Percentiles rank a stretch among this genome's conserved stretches.
These are phyloP conservation scores for Emmonsiellopsis sp. DNA, from an alignment of 2,329 filamentous ascomycete species.

Conservation along the genomic window DNA sequence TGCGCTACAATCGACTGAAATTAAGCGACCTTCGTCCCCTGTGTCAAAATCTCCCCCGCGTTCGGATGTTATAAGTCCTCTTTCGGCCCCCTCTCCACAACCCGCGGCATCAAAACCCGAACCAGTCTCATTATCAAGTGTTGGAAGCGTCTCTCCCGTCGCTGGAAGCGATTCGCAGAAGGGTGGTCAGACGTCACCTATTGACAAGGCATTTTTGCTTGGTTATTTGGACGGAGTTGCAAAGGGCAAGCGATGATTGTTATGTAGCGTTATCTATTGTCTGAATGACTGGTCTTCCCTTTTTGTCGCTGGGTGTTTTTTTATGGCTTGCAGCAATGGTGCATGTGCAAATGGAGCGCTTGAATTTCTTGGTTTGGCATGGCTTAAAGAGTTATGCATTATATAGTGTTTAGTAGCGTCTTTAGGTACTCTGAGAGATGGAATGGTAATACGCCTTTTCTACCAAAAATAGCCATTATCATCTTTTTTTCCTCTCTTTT, in stretches of 20 bases:
- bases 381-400: too few species aligned
- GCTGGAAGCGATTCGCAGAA: constrained; percentile 12
- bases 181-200: constrained; percentile 46
- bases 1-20: constrained; percentile 12
- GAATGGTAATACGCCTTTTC: too few species aligned
- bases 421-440: too few species aligned
- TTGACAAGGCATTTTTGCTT: constrained; percentile 66
- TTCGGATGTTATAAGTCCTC: constrained; percentile 15
- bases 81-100: constrained; percentile 6
- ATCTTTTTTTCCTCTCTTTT: too few species aligned
- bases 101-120: constrained; percentile 5
- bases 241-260: constrained; percentile 30
- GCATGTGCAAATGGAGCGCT: background rate
- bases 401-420: too few species aligned
- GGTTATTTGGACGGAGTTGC: constrained; percentile 59
- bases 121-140: constrained; percentile 8
- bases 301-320: background rate
- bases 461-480: too few species aligned
- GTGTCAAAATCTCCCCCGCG: constrained; percentile 9
- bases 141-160: constrained; percentile 16
- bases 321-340: background rate
- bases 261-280: background rate
- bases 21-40: background rate
- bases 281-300: background rate
- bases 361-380: background rate